Evolutionary conservation across 108 stramenopile genomes (phyloP).

Genomic region (Nitzschia putrida): DNA sequence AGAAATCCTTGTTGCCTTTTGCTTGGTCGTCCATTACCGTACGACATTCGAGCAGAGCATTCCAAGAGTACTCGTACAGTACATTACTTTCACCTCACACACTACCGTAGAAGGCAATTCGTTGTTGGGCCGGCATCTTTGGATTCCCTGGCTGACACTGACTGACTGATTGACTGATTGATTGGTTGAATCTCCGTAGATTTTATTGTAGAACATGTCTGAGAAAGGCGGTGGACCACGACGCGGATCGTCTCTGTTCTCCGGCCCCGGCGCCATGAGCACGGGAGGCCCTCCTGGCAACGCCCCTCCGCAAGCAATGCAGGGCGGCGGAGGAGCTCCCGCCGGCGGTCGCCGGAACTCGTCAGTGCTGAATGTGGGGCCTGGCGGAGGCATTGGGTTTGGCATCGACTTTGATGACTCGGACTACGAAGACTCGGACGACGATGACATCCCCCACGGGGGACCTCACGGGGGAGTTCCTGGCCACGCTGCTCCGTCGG

Average conservation of each 20-base stretch:
- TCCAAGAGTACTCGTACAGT: too few relatives aligned
- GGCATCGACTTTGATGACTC: slow-evolving; percentile 59
- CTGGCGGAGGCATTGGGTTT: slow-evolving; percentile 51
- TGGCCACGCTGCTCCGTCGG: slow-evolving; percentile 10
- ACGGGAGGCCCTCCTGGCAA: slow-evolving; percentile 12
- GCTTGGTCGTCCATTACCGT: too few relatives aligned
- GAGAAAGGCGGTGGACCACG: slow-evolving; percentile 29
- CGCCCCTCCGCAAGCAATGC: slow-evolving; percentile 9
- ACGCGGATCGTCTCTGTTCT: slow-evolving; percentile 52
- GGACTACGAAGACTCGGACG: slow-evolving; percentile 60
- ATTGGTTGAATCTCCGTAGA: too few relatives aligned
- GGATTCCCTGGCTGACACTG: too few relatives aligned
- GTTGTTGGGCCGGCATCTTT: too few relatives aligned
- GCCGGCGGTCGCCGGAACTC: slow-evolving; percentile 33
- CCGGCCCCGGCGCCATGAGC: slow-evolving; percentile 29
- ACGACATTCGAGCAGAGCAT: too few relatives aligned
- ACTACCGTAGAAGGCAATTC: too few relatives aligned
- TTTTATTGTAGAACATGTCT: slow-evolving; percentile 20
- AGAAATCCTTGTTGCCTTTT: too few relatives aligned
- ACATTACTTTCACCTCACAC: too few relatives aligned
- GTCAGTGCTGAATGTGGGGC: slow-evolving; percentile 42
- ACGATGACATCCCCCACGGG: slow-evolving; percentile 41
- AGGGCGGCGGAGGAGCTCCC: slow-evolving; percentile 24
- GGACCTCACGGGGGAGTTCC: slow-evolving; percentile 20
- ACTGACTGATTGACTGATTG: too few relatives aligned